Evolutionary conservation across 306 rosid genomes (phyloP), one percentile per base, ranked within the genome.

Genomic region (Vicia faba): DNA sequence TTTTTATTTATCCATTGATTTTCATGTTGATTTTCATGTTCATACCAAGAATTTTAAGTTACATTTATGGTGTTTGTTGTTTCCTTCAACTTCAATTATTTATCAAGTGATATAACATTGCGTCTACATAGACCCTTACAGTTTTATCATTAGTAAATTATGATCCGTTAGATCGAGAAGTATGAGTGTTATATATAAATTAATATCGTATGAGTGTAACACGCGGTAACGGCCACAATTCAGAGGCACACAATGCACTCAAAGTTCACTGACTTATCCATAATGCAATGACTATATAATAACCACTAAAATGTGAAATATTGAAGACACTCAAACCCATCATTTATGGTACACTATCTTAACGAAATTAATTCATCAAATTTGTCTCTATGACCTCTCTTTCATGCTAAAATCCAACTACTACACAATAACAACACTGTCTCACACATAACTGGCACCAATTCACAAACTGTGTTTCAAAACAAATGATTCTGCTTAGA

Each of bases 401-500:
- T 45, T 71, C 80, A 74, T 64, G 79, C 76, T 57, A 48, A 71
- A 66, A 49, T 16, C 49, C 63, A 35, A 44, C 63, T 74, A 75
- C 45, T 55, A 29, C 36, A 19, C 71, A 75, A 39, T 48, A 38
- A 2, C 68, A 76, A 61, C 70, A 69, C 64, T 56, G 61, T 29
- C 64, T 63, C 53, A 43, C 67, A 18, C 55, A 23, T 79, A 77
- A 49, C 66, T 76, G 29, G 46, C 60, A 59, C 31, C 12, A n/a
- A 49, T 7, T 62, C 49, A 62, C 7, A 33, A 73, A 29, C 33
- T 43, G 35, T 74, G 54, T 57, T 45, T 62, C 69, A 79, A 62
- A 35, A 61, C n/a, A 40, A 26, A 79, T 89, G 96, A 84, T 53
- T 56, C 63, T 77, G 60, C 87, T 80, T 53, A 64, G 70, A 70